Conservation (phyloP, 495 filamentous ascomycete species). For the Hypoxylon lienhwacheense region DNA sequence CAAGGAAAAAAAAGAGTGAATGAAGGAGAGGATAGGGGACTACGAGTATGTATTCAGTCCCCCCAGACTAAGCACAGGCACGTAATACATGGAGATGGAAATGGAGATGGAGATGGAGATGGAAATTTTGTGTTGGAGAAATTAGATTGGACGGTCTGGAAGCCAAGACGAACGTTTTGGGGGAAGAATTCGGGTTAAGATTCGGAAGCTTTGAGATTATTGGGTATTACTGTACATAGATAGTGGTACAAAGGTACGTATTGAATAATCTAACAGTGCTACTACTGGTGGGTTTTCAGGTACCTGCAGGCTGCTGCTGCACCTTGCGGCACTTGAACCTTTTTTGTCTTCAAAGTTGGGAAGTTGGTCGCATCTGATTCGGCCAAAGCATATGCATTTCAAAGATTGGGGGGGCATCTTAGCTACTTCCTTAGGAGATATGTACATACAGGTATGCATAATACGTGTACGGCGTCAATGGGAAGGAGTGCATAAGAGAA, state of each 20-base stretch:
- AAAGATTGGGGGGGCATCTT: too few species aligned
- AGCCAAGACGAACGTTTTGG: conserved; percentile 23
- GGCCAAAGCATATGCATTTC: neutral
- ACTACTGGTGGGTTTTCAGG: conserved; percentile 19
- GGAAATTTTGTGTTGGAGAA: too few species aligned
- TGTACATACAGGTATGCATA: too few species aligned
- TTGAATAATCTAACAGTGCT: neutral
- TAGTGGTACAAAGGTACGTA: neutral
- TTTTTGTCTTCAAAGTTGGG: too few species aligned
- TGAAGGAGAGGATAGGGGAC: neutral
- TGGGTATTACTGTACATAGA: neutral
- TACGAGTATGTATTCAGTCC: too few species aligned
- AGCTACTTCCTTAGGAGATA: too few species aligned
- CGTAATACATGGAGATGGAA: too few species aligned
- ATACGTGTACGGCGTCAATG: too few species aligned
- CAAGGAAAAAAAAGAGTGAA: neutral
- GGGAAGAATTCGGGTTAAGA: conserved; percentile 8
- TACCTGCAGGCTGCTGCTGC: conserved; percentile 2
- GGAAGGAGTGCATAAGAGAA: too few species aligned
- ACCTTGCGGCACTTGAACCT: neutral
- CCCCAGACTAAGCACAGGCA: too few species aligned
- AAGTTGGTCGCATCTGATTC: conserved; percentile 13
- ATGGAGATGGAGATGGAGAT: too few species aligned
- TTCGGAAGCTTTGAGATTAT: conserved; percentile 11
- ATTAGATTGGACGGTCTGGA: neutral